phyloP scores from a whole-genome alignment of 2,329 filamentous ascomycete genomes.

The Hypoxylon sp. region DNA sequence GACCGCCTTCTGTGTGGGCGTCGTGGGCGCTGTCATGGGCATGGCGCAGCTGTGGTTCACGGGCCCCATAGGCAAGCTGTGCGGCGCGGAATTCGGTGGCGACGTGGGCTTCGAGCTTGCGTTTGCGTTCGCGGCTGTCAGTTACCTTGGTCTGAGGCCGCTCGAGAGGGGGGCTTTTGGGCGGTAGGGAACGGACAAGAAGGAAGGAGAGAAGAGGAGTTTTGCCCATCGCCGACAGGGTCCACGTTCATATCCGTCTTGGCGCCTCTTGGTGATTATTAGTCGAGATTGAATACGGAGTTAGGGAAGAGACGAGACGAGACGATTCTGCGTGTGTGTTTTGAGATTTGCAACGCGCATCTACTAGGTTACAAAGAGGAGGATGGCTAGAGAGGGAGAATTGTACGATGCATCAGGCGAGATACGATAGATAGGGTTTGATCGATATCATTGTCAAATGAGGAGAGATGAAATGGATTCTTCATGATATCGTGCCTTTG shows the following conservation, averaged over 20 bases:
- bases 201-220: too few species aligned
- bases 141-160: conserved; percentile 43
- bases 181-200: background rate
- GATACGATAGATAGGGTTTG: background rate
- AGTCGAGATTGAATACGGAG: background rate
- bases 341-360: background rate
- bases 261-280: background rate
- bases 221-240: too few species aligned
- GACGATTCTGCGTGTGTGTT: background rate
- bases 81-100: conserved; percentile 60
- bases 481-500: background rate
- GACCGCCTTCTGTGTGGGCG: conserved; percentile 73
- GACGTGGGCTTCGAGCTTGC: conserved; percentile 52
- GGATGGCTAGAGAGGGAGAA: background rate
- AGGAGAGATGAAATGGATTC: background rate
- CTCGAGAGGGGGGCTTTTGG: conserved; percentile 45
- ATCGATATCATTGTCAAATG: background rate
- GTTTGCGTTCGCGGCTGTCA: conserved; percentile 46
- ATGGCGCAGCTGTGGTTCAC: conserved; percentile 80
- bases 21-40: conserved; percentile 76
- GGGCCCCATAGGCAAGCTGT: conserved; percentile 75
- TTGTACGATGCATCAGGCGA: background rate
- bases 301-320: background rate
- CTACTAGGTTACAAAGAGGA: background rate
- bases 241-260: background rate